Base-by-base conservation (phyloP, 164 flowering plant genomes). In the Nelumbo lutea region DNA sequence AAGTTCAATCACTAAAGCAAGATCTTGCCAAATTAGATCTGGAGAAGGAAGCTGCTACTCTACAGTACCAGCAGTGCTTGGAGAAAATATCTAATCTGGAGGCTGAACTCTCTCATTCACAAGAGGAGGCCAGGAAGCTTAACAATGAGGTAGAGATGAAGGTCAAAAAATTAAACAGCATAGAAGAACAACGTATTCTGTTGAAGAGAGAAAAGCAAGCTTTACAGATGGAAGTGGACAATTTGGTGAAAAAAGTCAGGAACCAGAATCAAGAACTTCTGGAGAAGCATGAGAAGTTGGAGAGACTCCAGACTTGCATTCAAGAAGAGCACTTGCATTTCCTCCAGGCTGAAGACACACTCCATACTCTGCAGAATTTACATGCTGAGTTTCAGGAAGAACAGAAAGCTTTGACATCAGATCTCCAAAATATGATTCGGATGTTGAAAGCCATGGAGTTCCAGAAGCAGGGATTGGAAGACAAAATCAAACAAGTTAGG, bases 311-410 rank as follows among this genome's bases (percentile, higher is more conserved):
- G 59, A 44, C 51, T 64, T 66, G 72, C 60, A 58, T 89, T 43
- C 83, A 86, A 62, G 89, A 88, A 43, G 96, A 89, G 72, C 86
- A 73, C 8, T 69, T 74, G 14, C 85, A 78, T 40, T 81, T 79
- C 74, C 66, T 77, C 58, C 80, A 86, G 68, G 80, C 83, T 64
- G 90, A 89, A 77, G 81, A 79, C 42, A 75, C 88, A 68, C 83
- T 91, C 42, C 79, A 77, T 11, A 65, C 80, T 62, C 70, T 90
- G 71, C 86, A 88, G 71, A 73, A 78, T 68, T 56, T 88, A 77
- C 89, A 87, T 62, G 71, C 83, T 56, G 81, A 87, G 65, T 89
- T 92, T 73, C 93, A 83, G 68, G 94, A 89, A 67, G 86, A 88
- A 61, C 93, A 86, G 74, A 84, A 69, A 76, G 77, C 75, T 65